A percentile compares a stretch with the other conserved stretches of the same genome.
phyloP scores from a whole-genome alignment of 768 basidiomycete genomes.

The Xerocomellus chrysenteron region DNA sequence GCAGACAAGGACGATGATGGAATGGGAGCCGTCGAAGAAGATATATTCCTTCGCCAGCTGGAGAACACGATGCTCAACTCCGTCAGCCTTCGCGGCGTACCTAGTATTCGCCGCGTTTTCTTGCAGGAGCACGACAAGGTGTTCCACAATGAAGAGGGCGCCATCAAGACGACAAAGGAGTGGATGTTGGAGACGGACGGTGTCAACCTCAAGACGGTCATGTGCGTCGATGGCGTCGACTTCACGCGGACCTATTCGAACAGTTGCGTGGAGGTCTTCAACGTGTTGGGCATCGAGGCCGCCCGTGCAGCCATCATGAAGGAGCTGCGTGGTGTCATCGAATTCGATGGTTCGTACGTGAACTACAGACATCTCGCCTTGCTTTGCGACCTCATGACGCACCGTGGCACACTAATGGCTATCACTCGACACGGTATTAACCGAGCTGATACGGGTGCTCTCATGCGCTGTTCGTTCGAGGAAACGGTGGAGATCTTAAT shows the following conservation, averaged over 20 bases:
- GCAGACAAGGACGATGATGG: slow-evolving; percentile 86
- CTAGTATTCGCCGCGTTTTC: slow-evolving; percentile 89
- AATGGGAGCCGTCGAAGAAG: slow-evolving; percentile 77
- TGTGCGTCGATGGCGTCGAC: slow-evolving; percentile 95
- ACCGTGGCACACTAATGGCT: slow-evolving; percentile 91
- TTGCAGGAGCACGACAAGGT: slow-evolving; percentile 86
- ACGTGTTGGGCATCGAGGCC: slow-evolving; percentile 95
- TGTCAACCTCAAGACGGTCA: slow-evolving; percentile 91
- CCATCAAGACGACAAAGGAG: slow-evolving; percentile 64
- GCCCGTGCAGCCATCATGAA: slow-evolving; percentile 92
- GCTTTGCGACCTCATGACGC: slow-evolving; percentile 98
- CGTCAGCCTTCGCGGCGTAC: slow-evolving; percentile 92
- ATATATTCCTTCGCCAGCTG: slow-evolving; percentile 92
- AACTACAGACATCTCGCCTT: slow-evolving; percentile 96
- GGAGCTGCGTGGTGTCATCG: slow-evolving; percentile 93
- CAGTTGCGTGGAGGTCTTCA: slow-evolving; percentile 92
- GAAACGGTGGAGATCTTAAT: slow-evolving; percentile 99
- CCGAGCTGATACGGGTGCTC: slow-evolving; percentile 95
- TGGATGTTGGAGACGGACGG: slow-evolving; percentile 99
- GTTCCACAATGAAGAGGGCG: slow-evolving; percentile 60
- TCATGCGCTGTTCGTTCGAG: slow-evolving; percentile 99
- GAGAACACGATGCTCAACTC: slow-evolving; percentile 97
- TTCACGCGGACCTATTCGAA: slow-evolving; percentile 93
- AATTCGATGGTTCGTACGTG: slow-evolving; percentile 99
- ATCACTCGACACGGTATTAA: slow-evolving; percentile 99